Conservation (phyloP, 768 basidiomycete species). For the Mrakia blollopis region DNA sequence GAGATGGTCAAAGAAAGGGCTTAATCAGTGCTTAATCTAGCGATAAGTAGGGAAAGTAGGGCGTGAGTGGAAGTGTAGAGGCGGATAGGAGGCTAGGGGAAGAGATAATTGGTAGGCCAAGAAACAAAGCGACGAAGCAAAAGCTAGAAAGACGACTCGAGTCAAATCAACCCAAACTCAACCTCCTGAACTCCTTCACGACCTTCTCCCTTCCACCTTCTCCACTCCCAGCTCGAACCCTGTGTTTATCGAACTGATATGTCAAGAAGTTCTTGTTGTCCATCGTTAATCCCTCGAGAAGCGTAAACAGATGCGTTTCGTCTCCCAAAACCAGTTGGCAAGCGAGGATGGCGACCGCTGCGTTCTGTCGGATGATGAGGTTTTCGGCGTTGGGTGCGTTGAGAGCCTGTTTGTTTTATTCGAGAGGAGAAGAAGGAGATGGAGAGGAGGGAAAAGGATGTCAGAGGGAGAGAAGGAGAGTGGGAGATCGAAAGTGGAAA, state of each 20-base stretch:
- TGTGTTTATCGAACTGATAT: conserved; percentile 61
- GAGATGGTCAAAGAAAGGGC: too few relatives aligned
- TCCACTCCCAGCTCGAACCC: conserved; percentile 39
- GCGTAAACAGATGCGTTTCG: conserved; percentile 72
- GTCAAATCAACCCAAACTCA: neutral
- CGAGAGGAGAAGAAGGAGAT: neutral
- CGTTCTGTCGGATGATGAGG: conserved; percentile 70
- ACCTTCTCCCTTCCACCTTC: conserved; percentile 18
- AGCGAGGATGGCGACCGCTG: conserved; percentile 74
- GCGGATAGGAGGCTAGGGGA: too few relatives aligned
- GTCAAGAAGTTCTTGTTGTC: conserved; percentile 87
- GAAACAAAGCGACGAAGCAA: too few relatives aligned
- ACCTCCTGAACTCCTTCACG: conserved; percentile 19
- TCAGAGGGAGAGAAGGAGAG: neutral
- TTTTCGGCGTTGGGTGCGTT: neutral
- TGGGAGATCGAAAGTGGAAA: neutral
- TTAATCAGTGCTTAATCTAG: too few relatives aligned
- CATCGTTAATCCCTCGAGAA: conserved; percentile 75
- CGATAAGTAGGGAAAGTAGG: too few relatives aligned
- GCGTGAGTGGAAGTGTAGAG: too few relatives aligned
- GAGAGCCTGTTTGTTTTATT: neutral
- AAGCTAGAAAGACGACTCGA: too few relatives aligned
- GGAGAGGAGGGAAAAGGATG: neutral
- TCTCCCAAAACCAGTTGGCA: conserved; percentile 71
- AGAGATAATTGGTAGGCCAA: too few relatives aligned